phyloP scores from a whole-genome alignment of 495 filamentous ascomycete species.

The Neurospora africana region DNA sequence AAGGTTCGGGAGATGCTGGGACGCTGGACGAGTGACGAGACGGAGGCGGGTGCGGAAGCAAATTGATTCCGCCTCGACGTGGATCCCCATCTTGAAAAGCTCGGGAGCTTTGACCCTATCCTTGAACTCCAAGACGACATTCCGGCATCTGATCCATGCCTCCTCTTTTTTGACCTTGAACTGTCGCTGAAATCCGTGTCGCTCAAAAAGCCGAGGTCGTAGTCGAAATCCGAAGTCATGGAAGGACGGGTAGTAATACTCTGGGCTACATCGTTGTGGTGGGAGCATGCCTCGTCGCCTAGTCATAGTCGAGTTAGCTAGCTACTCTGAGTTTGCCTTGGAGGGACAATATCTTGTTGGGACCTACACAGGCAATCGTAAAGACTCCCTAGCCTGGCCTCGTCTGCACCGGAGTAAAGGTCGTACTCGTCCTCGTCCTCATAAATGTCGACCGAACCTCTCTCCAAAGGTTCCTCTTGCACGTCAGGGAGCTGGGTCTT shows the following conservation, averaged over 20 bases:
- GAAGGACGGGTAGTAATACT: conserved; percentile 27
- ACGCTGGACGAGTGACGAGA: conserved; percentile 29
- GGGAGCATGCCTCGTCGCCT: conserved; percentile 37
- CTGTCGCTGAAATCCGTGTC: conserved; percentile 47
- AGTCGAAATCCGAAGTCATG: conserved; percentile 32
- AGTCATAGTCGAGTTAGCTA: neutral
- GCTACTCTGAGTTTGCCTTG: neutral
- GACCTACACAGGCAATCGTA: conserved; percentile 46
- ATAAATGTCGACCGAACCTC: conserved; percentile 47
- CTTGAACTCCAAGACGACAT: conserved; percentile 55
- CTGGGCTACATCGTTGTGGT: conserved; percentile 27
- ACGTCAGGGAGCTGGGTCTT: conserved; percentile 44
- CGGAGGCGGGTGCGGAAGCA: conserved; percentile 37
- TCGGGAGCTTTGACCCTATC: conserved; percentile 61
- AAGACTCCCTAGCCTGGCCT: conserved; percentile 12
- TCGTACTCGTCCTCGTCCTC: conserved; percentile 24
- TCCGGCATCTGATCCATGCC: conserved; percentile 54
- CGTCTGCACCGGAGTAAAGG: conserved; percentile 5
- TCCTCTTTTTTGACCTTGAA: conserved; percentile 43
- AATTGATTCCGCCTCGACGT: conserved; percentile 37
- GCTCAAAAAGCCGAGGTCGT: conserved; percentile 50
- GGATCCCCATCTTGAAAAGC: conserved; percentile 55
- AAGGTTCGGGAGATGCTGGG: conserved; percentile 32
- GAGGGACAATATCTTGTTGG: neutral
- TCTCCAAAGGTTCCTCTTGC: conserved; percentile 43